A percentile compares a stretch with the other conserved stretches of the same genome.
These are phyloP conservation scores for Sporothrix phasma DNA, from an alignment of 2,329 filamentous ascomycete genomes.

Conservation along the genomic window DNA sequence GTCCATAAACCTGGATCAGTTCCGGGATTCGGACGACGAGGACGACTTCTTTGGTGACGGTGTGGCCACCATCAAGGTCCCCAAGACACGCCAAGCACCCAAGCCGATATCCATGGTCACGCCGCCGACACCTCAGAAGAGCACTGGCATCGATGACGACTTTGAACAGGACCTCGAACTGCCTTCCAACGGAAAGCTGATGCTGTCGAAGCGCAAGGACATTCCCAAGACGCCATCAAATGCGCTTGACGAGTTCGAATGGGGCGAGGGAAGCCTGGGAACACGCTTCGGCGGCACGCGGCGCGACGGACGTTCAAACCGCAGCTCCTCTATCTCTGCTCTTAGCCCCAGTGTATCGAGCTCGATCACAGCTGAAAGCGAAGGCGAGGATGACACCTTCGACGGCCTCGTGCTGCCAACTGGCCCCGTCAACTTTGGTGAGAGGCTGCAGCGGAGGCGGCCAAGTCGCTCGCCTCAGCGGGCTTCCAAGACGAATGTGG, in stretches of 20 bases:
- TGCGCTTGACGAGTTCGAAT: conserved; percentile 70
- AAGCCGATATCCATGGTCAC: conserved; percentile 45
- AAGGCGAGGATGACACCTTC: conserved; percentile 86
- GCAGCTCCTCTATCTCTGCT: conserved; percentile 79
- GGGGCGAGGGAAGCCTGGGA: conserved; percentile 87
- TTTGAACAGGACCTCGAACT: conserved; percentile 66
- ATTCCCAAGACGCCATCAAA: conserved; percentile 53
- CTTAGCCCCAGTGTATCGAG: conserved; percentile 90
- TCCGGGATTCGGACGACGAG: conserved; percentile 50
- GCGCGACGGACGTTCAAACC: conserved; percentile 66
- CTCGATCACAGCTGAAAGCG: conserved; percentile 82
- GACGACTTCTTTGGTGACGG: conserved; percentile 56
- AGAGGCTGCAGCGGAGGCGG: conserved; percentile 64
- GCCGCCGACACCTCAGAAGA: conserved; percentile 45
- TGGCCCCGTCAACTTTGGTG: conserved; percentile 73
- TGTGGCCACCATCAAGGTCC: conserved; percentile 56
- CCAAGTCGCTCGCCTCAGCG: conserved; percentile 48
- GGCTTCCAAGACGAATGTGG: conserved; percentile 13
- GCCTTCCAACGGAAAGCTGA: conserved; percentile 55
- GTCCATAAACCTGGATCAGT: conserved; percentile 49
- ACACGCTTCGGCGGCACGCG: conserved; percentile 82
- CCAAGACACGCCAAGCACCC: conserved; percentile 45
- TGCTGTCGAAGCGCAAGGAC: conserved; percentile 51
- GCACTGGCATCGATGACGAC: conserved; percentile 45
- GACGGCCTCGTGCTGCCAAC: conserved; percentile 79